A percentile compares a stretch with the other conserved stretches of the same genome.
These are phyloP conservation scores for Setaria italica DNA, from an alignment of 202 grass and related monocot genomes.

Conservation along the genomic window DNA sequence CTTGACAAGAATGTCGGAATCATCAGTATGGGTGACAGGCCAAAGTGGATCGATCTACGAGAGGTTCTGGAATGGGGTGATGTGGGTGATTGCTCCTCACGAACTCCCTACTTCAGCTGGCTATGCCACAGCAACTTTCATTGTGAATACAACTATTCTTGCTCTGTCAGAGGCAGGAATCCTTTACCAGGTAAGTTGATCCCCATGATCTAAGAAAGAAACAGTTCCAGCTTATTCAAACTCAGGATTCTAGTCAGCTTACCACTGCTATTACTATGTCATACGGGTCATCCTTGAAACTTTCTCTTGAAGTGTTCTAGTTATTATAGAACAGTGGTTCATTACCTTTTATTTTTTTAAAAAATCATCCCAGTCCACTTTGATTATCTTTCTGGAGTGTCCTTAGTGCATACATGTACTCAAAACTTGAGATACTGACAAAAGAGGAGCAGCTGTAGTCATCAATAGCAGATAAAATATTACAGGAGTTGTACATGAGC, in stretches of 20 bases:
- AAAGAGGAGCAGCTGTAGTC: slow-evolving; percentile 19
- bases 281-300: not conserved
- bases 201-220: slow-evolving; percentile 20
- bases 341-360: not conserved
- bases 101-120: slow-evolving; percentile 74
- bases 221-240: slow-evolving; percentile 30
- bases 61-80: slow-evolving; percentile 94
- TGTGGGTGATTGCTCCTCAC: slow-evolving; percentile 96
- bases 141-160: slow-evolving; percentile 96
- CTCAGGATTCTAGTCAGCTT: slow-evolving; percentile 30
- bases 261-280: not conserved
- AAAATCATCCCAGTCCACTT: not conserved
- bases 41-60: slow-evolving; percentile 96
- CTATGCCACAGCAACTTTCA: slow-evolving; percentile 71
- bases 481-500: not conserved
- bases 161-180: slow-evolving; percentile 90
- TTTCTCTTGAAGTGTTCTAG: slow-evolving; percentile 30
- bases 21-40: slow-evolving; percentile 91
- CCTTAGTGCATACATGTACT: not conserved
- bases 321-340: not conserved
- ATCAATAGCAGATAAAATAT: slow-evolving; percentile 8
- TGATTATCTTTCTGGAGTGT: not conserved
- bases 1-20: slow-evolving; percentile 91
- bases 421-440: not conserved
- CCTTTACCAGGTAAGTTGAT: slow-evolving; percentile 79